Conservation (phyloP, 805 yeast genomes). For the Wickerhamiella azyma region DNA sequence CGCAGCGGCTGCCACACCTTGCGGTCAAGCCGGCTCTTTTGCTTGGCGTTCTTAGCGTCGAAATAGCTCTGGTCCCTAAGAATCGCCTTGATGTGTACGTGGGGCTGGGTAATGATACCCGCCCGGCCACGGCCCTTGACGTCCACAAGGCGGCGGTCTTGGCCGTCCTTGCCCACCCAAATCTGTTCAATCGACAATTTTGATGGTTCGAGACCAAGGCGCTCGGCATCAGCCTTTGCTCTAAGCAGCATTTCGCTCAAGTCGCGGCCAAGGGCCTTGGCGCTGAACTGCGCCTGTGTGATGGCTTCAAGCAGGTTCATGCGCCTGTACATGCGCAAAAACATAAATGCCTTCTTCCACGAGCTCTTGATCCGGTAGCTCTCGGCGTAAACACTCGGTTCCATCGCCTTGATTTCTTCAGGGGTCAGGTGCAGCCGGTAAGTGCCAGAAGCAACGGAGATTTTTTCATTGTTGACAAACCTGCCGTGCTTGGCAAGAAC, state of each 20-base stretch:
- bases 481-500: slow-evolving; percentile 56
- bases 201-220: slow-evolving; percentile 43
- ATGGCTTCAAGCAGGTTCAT: slow-evolving; percentile 65
- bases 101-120: slow-evolving; percentile 65
- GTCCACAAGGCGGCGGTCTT: slow-evolving; percentile 56
- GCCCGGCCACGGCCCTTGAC: slow-evolving; percentile 82
- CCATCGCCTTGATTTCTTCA: slow-evolving; percentile 62
- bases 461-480: slow-evolving; percentile 47
- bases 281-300: slow-evolving; percentile 80
- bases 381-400: slow-evolving; percentile 74
- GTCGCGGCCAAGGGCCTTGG: slow-evolving; percentile 66
- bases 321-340: slow-evolving; percentile 62
- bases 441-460: slow-evolving; percentile 33
- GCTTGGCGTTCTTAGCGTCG: slow-evolving; percentile 39
- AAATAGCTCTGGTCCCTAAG: slow-evolving; percentile 48
- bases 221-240: slow-evolving; percentile 57
- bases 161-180: slow-evolving; percentile 88
- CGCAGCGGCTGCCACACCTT: slow-evolving; percentile 37
- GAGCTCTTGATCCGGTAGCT: slow-evolving; percentile 78
- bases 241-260: slow-evolving; percentile 59
- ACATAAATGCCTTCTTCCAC: slow-evolving; percentile 72
- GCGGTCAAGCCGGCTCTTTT: slow-evolving; percentile 32
- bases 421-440: slow-evolving; percentile 45
- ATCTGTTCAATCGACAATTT: slow-evolving; percentile 60
- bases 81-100: slow-evolving; percentile 68